phyloP scores from a whole-genome alignment of 371 early-diverging fungal genomes.

The Haplosporangium sp. region DNA sequence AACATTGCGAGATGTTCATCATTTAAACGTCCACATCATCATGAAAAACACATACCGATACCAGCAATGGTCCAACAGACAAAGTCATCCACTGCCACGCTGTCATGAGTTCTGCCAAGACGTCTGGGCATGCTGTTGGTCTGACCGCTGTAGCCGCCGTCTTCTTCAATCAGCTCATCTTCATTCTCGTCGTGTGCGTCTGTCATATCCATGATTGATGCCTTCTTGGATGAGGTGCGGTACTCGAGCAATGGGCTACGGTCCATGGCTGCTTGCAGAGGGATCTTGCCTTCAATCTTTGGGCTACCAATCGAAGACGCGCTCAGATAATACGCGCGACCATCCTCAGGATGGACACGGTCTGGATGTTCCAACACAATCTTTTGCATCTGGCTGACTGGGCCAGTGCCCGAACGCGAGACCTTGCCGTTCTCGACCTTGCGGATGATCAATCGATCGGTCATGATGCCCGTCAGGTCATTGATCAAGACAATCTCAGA shows the following conservation, averaged over 20 bases:
- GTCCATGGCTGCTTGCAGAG: conserved; percentile 56
- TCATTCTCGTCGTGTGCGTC: conserved; percentile 32
- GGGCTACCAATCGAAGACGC: conserved; percentile 54
- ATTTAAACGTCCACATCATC: not conserved
- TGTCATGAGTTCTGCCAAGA: conserved; percentile 30
- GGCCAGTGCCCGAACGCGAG: conserved; percentile 70
- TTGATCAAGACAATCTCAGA: conserved; percentile 75
- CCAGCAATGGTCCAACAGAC: conserved; percentile 87
- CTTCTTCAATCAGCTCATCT: conserved; percentile 27
- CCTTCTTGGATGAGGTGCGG: conserved; percentile 55
- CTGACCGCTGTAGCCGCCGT: conserved; percentile 26
- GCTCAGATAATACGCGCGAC: conserved; percentile 50
- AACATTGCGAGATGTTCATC: conserved; percentile 13
- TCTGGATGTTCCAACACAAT: conserved; percentile 71
- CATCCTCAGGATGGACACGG: conserved; percentile 54
- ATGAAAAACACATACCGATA: conserved; percentile 54
- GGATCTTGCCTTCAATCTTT: conserved; percentile 55
- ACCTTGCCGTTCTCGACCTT: conserved; percentile 80
- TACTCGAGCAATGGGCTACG: conserved; percentile 55
- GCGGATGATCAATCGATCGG: conserved; percentile 77
- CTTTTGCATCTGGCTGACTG: conserved; percentile 86
- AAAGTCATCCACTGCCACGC: conserved; percentile 69
- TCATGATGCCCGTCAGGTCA: conserved; percentile 69
- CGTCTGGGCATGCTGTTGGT: conserved; percentile 36
- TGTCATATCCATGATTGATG: conserved; percentile 56